Evolutionary conservation across 1,284 basidiomycete species (phyloP), one percentile per base, ranked within the genome.

Genomic region (Hemileia vastatrix): DNA sequence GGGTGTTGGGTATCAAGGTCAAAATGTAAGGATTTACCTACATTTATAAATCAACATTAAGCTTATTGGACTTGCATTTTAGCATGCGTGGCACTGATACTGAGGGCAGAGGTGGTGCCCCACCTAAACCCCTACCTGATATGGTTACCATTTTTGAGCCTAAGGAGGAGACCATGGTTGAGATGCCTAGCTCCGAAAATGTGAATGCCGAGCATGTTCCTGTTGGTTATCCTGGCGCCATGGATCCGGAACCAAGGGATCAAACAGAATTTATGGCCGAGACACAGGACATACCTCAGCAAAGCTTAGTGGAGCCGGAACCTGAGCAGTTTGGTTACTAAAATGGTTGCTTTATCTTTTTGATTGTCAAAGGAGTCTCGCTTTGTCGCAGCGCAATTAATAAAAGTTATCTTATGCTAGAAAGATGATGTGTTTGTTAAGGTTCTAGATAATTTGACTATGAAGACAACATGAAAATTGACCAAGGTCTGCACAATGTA

Each of bases 1-100:
- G 95, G 86, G 95, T 99, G 65, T 85, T 99, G 70, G 95, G 95
- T 77, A 97, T 99, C 83, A 98, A 98, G 81, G 95, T 99, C 77
- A 99, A 98, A 82, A 98, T 99, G 90, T 91, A 73, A 71, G 87
- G 78, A 6, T 49, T 21, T 53, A 18, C 6, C 11, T 27, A 19
- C 21, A 44, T 40, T 5, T 51, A n/a, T 9, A 4, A 33, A 1
- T 45, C 23, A 2, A n/a, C 4, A 3, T 32, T 23, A 24, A 6
- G 4, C 47, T 19, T 19, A 43, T 65, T 66, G 21, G 64, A 45
- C 23, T n/a, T 55, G 49, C 31, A 15, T 58, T 49, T 64, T 70
- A 92, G 89, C 80, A 97, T 98, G 94, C 93, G 94, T 81, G 90
- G 88, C 67, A 86, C 83, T 80, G 95, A 98, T 79, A 90, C 92